These are phyloP conservation scores for Mycena citricolor DNA, from an alignment of 1,284 basidiomycete species.

Conservation along the genomic window DNA sequence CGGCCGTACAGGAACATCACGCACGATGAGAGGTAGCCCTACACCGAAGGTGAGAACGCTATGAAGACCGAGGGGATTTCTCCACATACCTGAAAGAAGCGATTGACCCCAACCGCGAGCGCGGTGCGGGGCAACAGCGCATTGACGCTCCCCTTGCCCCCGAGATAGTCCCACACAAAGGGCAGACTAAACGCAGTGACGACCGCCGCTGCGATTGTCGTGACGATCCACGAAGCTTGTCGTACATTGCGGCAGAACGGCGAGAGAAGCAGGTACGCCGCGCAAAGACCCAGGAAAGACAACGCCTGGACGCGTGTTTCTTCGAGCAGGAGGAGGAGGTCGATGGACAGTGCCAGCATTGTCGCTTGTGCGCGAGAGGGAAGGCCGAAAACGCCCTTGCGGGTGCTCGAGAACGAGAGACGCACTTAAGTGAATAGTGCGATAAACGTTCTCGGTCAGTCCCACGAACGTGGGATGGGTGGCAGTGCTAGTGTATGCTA, in stretches of 20 bases:
- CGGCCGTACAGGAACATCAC: neutral
- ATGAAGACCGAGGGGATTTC: neutral
- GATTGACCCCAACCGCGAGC: conserved; percentile 30
- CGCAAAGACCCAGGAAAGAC: conserved; percentile 30
- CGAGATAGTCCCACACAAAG: conserved; percentile 41
- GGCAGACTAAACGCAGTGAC: conserved; percentile 52
- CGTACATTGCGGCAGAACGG: conserved; percentile 38
- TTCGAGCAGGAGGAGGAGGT: too few relatives aligned
- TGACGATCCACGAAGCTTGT: conserved; percentile 55
- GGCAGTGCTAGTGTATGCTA: too few relatives aligned
- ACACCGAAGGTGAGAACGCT: neutral
- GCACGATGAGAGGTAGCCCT: conserved; percentile 11
- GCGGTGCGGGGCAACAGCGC: conserved; percentile 25
- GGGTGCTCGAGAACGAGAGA: too few relatives aligned
- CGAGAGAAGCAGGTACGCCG: conserved; percentile 37
- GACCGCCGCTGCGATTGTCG: conserved; percentile 39
- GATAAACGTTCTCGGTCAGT: too few relatives aligned
- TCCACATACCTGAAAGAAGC: conserved; percentile 43
- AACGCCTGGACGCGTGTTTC: too few relatives aligned
- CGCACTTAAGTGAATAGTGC: too few relatives aligned
- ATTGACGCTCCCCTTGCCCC: conserved; percentile 31
- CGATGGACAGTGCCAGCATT: too few relatives aligned
- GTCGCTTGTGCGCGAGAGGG: too few relatives aligned
- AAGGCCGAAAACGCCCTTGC: too few relatives aligned
- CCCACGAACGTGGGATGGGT: too few relatives aligned